Evolutionary conservation across 1,139 yeast species (phyloP).

Genomic region (Debaryomyces sp.): DNA sequence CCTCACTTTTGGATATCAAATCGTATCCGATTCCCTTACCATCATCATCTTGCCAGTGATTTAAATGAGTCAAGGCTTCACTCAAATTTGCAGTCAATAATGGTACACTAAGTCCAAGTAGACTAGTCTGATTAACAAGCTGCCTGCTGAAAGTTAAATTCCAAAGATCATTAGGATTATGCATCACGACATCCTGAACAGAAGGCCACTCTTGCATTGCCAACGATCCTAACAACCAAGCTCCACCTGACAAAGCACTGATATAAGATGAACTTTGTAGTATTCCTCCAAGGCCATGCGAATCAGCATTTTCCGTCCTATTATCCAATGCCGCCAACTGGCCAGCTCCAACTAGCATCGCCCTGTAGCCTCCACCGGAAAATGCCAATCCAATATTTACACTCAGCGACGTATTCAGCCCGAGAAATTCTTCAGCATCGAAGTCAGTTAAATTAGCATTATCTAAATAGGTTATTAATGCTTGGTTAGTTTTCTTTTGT

Average conservation of each 20-base stretch:
- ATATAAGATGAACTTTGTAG: slow-evolving; percentile 42
- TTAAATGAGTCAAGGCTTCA: slow-evolving; percentile 31
- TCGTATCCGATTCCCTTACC: slow-evolving; percentile 31
- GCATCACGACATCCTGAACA: slow-evolving; percentile 36
- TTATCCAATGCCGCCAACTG: slow-evolving; percentile 77
- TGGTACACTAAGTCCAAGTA: slow-evolving; percentile 25
- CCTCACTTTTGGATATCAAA: slow-evolving; percentile 29
- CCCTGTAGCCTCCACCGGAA: slow-evolving; percentile 92
- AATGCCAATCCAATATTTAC: slow-evolving; percentile 72
- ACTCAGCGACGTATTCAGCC: slow-evolving; percentile 32
- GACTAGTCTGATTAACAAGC: slow-evolving; percentile 27
- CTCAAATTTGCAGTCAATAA: slow-evolving; percentile 25
- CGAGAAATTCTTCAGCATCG: slow-evolving; percentile 51
- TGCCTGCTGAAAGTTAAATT: slow-evolving; percentile 34
- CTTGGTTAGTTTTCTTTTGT: slow-evolving; percentile 53
- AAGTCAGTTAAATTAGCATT: slow-evolving; percentile 63
- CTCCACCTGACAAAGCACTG: slow-evolving; percentile 43
- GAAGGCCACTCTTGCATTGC: slow-evolving; percentile 37
- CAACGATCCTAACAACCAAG: slow-evolving; percentile 41
- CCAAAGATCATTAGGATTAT: slow-evolving; percentile 37
- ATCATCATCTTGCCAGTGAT: slow-evolving; percentile 27
- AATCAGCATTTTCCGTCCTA: slow-evolving; percentile 59
- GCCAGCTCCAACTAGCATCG: slow-evolving; percentile 92
- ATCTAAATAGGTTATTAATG: slow-evolving; percentile 57
- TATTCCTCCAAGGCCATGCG: slow-evolving; percentile 39